Evolutionary conservation across 352 stramenopile genomes (phyloP).

Genomic region (Phytophthora megakarya): DNA sequence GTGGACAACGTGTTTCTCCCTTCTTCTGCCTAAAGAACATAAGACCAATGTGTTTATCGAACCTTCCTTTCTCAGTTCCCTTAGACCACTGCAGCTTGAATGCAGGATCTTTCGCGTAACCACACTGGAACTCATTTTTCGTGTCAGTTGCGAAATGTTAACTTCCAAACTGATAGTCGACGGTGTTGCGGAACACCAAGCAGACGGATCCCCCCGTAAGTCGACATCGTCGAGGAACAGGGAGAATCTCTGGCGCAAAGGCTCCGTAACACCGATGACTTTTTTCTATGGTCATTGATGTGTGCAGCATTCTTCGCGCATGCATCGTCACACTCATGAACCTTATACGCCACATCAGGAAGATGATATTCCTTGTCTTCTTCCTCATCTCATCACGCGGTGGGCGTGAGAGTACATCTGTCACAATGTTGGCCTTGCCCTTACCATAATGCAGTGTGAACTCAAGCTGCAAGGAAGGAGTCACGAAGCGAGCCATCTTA

Average conservation of each 20-base stretch:
- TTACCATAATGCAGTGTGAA: slow-evolving; percentile 17
- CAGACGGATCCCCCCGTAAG: background rate
- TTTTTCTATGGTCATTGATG: background rate
- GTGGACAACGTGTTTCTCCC: too few species aligned
- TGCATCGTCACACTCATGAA: slow-evolving; percentile 1
- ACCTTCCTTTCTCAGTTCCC: too few species aligned
- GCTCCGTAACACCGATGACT: slow-evolving; percentile 2
- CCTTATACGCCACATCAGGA: background rate
- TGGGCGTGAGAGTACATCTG: slow-evolving; percentile 1
- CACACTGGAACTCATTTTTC: background rate
- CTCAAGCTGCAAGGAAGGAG: slow-evolving; percentile 11
- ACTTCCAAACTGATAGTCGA: too few species aligned
- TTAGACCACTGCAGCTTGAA: background rate
- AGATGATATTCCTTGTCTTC: background rate
- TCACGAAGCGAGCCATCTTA: slow-evolving; percentile 17
- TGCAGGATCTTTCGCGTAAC: slow-evolving; percentile 2
- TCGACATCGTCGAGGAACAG: slow-evolving; percentile 12
- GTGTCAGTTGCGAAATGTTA: background rate
- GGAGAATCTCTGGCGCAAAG: background rate
- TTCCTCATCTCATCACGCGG: background rate
- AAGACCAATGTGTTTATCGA: too few species aligned
- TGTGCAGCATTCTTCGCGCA: background rate
- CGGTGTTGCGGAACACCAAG: background rate
- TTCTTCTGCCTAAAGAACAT: too few species aligned
- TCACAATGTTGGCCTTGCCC: slow-evolving; percentile 11